Evolutionary conservation across 2,329 filamentous ascomycete species (phyloP), one percentile per base, ranked within the genome.

Genomic region (Paracorniculantispora psalliotae): DNA sequence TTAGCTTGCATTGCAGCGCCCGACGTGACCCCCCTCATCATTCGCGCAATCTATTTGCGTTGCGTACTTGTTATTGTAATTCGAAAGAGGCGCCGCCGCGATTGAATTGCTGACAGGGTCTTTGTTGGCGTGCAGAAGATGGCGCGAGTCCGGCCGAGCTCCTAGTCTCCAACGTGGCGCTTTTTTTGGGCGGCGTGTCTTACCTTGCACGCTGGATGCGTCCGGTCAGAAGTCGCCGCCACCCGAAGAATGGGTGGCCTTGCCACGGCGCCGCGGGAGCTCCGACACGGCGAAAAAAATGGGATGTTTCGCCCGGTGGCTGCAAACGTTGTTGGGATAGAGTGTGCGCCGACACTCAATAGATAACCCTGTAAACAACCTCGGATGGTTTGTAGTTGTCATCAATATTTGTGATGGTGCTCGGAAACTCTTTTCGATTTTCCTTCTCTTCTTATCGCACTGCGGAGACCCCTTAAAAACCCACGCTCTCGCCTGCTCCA

Each of bases 181-280:
- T 19, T 12, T 43, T 21, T 21, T 5, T 41, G 15, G 41, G n/a
- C n/a, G 35, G n/a, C 25, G n/a, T 50, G 46, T 57, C 54, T 57
- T 9, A 50, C 44, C 15, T 21, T 35, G 17, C 13, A 15, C 21
- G 35, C 37, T 50, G 55, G 46, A 46, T 44, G 55, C 55, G 55
- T 44, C 55, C 55, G 55, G 55, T 23, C 28, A 56, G 10, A 57
- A 57, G 19, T 49, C 26, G 47, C 46, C 55, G 55, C 55, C 55
- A 43, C 55, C 55, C 55, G 44, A 50, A 33, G 23, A 39, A 49
- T 41, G 25, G 12, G 30, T 7, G 30, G 51, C 39, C 39, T 55
- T 23, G 33, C n/a, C 10, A 50, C 46, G 46, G 55, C 55, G 55
- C 55, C 46, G 47, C 43, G 33, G 37, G 46, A 35, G 25, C 23